Evolutionary conservation across 768 basidiomycete genomes (phyloP).

Genomic region (Naganishia friedmannii): DNA sequence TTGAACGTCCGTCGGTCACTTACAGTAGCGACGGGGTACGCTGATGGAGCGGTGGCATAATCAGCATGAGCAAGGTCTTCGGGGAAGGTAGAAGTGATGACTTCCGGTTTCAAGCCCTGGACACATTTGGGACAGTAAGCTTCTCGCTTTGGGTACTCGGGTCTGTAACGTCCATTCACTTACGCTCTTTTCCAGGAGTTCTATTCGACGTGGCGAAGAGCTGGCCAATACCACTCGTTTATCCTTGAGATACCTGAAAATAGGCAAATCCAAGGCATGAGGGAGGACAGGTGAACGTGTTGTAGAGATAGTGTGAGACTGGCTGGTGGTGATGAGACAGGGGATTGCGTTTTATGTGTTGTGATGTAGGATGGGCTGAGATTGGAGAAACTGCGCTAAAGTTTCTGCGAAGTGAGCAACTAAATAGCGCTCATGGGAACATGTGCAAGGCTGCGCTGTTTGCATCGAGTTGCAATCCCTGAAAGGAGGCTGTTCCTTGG

Average conservation of each 20-base stretch:
- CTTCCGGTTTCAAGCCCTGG: constrained; percentile 66
- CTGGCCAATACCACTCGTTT: constrained; percentile 84
- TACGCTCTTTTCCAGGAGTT: constrained; percentile 75
- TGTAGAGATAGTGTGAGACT: constrained; percentile 25
- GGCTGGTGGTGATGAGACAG: not conserved
- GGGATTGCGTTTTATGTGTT: not conserved
- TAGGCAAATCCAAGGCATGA: constrained; percentile 47
- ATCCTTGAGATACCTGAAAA: constrained; percentile 63
- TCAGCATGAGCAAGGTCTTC: constrained; percentile 68
- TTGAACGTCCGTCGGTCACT: constrained; percentile 31
- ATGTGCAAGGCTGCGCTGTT: too few species aligned
- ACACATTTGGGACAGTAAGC: too few species aligned
- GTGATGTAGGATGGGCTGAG: not conserved
- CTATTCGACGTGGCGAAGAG: constrained; percentile 75
- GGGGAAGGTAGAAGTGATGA: constrained; percentile 73
- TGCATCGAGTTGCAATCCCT: too few species aligned
- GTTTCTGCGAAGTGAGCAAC: too few species aligned
- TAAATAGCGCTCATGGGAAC: too few species aligned
- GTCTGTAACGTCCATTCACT: too few species aligned
- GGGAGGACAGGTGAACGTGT: constrained; percentile 39
- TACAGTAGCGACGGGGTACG: constrained; percentile 74
- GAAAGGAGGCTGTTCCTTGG: too few species aligned
- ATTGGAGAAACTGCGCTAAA: too few species aligned
- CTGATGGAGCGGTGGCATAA: constrained; percentile 65
- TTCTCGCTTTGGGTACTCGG: too few species aligned